Conservation (phyloP, 148 eudicot genomes). For the Fallopia convolvulus region DNA sequence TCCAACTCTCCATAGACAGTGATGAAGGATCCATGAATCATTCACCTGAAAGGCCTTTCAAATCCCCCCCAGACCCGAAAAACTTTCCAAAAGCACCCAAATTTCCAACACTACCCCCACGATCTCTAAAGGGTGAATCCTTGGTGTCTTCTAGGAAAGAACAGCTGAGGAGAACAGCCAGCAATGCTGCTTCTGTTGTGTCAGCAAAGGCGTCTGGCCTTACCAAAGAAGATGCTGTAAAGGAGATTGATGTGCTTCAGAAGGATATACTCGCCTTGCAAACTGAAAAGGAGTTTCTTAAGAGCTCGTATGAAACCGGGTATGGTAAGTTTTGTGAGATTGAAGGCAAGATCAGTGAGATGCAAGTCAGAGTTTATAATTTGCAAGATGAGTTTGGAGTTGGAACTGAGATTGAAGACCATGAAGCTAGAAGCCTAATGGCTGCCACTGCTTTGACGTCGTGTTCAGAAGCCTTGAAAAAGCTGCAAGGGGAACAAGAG, state of each 20-base stretch:
- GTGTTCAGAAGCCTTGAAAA: constrained; percentile 47
- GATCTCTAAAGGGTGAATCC: constrained; percentile 21
- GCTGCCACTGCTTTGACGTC: constrained; percentile 52
- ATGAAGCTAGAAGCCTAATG: constrained; percentile 63
- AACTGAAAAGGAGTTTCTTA: constrained; percentile 64
- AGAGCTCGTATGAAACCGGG: constrained; percentile 54
- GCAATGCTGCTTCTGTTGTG: constrained; percentile 15
- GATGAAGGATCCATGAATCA: constrained; percentile 41
- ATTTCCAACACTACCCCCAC: constrained; percentile 21
- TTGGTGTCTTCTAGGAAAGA: constrained; percentile 50
- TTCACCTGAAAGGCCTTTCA: constrained; percentile 15
- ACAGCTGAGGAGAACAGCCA: constrained; percentile 31
- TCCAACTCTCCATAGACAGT: constrained; percentile 47
- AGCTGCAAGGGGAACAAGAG: constrained; percentile 42
- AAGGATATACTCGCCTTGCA: constrained; percentile 61
- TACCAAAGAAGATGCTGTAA: constrained; percentile 47
- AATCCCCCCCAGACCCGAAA: constrained; percentile 26
- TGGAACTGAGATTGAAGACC: constrained; percentile 61
- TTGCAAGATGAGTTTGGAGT: constrained; percentile 71
- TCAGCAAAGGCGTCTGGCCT: constrained; percentile 32
- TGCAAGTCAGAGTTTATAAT: constrained; percentile 42
- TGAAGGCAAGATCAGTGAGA: constrained; percentile 45
- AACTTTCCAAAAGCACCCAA: constrained; percentile 34
- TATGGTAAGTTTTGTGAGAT: constrained; percentile 54
- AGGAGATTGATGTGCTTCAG: constrained; percentile 52